A percentile compares a stretch with the other conserved stretches of the same genome.
Conservation (phyloP, 768 basidiomycete genomes). For the Gelatoporia subvermispora region DNA sequence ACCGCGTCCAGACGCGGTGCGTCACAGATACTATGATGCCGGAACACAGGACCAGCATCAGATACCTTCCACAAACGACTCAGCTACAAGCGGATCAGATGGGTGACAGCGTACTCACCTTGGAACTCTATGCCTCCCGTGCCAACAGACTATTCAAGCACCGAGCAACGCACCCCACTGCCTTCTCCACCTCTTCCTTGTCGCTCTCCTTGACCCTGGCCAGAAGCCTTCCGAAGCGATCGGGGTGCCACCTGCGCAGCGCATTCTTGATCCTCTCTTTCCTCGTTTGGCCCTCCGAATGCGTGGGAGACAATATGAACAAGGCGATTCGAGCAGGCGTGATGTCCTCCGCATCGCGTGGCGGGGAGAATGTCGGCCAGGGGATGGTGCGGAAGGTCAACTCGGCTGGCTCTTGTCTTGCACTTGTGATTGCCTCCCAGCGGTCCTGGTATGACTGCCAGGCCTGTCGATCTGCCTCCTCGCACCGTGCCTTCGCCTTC, state of each 20-base stretch:
- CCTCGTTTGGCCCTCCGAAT: conserved; percentile 51
- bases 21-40: too few relatives aligned
- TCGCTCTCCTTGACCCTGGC: conserved; percentile 49
- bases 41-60: too few relatives aligned
- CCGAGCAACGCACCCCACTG: conserved; percentile 60
- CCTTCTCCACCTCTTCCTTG: conserved; percentile 49
- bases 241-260: conserved; percentile 78
- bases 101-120: background rate
- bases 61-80: background rate
- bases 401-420: conserved; percentile 24
- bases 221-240: conserved; percentile 61
- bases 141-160: conserved; percentile 64
- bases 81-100: background rate
- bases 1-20: too few relatives aligned
- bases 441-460: conserved; percentile 63
- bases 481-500: conserved; percentile 36
- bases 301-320: conserved; percentile 63
- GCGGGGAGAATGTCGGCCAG: conserved; percentile 55
- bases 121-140: conserved; percentile 18
- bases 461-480: conserved; percentile 44
- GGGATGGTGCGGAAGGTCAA: conserved; percentile 62
- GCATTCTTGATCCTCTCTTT: conserved; percentile 66
- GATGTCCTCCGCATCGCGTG: conserved; percentile 45
- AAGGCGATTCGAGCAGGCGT: conserved; percentile 45
- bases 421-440: conserved; percentile 46